A percentile compares a stretch with the other conserved stretches of the same genome.
Evolutionary conservation across 805 yeast genomes (phyloP).

Genomic region (Yamadazyma philogaea): DNA sequence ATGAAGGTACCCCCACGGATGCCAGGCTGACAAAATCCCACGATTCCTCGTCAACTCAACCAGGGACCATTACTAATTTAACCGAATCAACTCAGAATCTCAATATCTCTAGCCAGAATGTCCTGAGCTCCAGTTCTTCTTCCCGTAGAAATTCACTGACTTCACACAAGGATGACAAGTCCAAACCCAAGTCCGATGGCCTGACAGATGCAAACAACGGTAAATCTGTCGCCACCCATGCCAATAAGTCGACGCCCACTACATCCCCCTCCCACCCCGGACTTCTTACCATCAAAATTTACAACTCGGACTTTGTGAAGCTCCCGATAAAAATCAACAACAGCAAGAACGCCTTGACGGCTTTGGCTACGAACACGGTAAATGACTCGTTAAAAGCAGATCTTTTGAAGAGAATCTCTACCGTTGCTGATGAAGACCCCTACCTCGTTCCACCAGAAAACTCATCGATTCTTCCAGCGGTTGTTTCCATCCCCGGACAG

Average conservation of each 20-base stretch:
- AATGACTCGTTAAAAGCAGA: conserved; percentile 28
- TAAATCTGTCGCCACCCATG: background rate
- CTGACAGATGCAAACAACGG: background rate
- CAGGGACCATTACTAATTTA: conserved; percentile 21
- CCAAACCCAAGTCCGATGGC: background rate
- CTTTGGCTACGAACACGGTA: conserved; percentile 54
- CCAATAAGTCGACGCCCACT: background rate
- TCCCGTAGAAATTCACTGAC: background rate
- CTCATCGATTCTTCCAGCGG: conserved; percentile 47
- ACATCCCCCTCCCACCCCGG: conserved; percentile 49
- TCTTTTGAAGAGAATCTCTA: conserved; percentile 30
- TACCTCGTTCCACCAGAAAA: conserved; percentile 32
- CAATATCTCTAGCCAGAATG: conserved; percentile 5
- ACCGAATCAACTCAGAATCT: conserved; percentile 14
- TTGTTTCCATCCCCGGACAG: conserved; percentile 48
- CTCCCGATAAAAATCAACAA: conserved; percentile 71
- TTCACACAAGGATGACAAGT: background rate
- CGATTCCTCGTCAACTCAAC: conserved; percentile 2
- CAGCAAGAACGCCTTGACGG: conserved; percentile 60
- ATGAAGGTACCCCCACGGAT: conserved; percentile 1
- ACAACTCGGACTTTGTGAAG: conserved; percentile 61
- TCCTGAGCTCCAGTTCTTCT: conserved; percentile 7
- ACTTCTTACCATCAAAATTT: conserved; percentile 71
- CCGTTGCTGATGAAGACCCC: conserved; percentile 20
- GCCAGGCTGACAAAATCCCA: conserved; percentile 5